Evolutionary conservation across 495 filamentous ascomycete species (phyloP).

Genomic region (Penicillium manginii): DNA sequence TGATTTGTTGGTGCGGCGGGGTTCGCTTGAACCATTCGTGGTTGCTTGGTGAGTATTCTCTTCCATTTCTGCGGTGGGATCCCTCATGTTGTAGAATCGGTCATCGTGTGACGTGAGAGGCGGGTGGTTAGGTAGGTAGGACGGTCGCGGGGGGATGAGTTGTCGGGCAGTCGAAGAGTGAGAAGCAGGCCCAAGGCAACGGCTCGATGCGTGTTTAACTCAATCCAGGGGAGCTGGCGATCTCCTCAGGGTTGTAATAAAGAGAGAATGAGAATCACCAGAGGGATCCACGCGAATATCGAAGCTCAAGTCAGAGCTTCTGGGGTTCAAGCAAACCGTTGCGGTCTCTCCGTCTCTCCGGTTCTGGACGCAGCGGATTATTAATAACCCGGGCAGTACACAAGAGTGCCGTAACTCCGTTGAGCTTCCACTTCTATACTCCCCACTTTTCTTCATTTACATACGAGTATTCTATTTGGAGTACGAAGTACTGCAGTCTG

Average conservation of each 20-base stretch:
- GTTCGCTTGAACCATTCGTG: conserved; percentile 35
- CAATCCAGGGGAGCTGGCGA: too few species aligned
- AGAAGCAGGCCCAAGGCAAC: conserved; percentile 11
- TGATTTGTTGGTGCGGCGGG: conserved; percentile 43
- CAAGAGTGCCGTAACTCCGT: neutral
- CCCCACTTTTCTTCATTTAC: too few species aligned
- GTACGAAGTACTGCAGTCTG: too few species aligned
- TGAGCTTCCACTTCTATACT: neutral
- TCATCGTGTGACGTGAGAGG: conserved; percentile 41
- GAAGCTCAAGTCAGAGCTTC: conserved; percentile 4
- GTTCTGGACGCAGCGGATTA: conserved; percentile 20
- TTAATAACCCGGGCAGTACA: conserved; percentile 8
- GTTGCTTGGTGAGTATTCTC: conserved; percentile 32
- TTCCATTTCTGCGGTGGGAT: conserved; percentile 47
- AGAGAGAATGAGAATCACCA: neutral
- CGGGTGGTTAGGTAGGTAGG: conserved; percentile 8
- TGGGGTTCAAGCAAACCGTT: conserved; percentile 4
- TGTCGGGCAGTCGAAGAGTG: conserved; percentile 14
- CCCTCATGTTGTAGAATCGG: conserved; percentile 42
- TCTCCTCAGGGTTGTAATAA: neutral
- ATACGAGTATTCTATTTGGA: too few species aligned
- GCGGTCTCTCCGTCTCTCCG: conserved; percentile 17
- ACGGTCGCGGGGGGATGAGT: conserved; percentile 15
- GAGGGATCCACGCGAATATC: neutral
- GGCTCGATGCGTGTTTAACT: neutral